phyloP scores from a whole-genome alignment of 2,329 filamentous ascomycete genomes.

The Pyrenochaeta sp. region DNA sequence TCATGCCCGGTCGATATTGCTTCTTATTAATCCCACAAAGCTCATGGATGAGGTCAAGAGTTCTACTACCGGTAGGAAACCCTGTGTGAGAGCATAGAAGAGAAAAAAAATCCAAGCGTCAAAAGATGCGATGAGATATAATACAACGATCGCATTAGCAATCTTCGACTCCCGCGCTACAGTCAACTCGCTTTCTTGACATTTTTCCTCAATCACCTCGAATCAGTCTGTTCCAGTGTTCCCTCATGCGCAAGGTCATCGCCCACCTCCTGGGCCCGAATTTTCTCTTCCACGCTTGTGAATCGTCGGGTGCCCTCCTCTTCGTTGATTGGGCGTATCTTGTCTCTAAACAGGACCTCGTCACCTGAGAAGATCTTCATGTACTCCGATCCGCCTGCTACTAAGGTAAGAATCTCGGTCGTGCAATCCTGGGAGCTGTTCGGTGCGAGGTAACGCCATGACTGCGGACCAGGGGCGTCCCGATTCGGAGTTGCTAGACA shows the following conservation, averaged over 20 bases:
- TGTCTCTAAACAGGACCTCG: conserved; percentile 8
- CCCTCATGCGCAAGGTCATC: conserved; percentile 8
- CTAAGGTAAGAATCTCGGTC: conserved; percentile 16
- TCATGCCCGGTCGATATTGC: too few relatives aligned
- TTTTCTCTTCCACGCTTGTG: not conserved
- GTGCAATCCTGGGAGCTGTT: conserved; percentile 6
- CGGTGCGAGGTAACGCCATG: conserved; percentile 21
- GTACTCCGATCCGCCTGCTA: conserved; percentile 7
- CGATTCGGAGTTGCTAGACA: conserved; percentile 25
- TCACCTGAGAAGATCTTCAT: conserved; percentile 21
- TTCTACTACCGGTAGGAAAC: too few relatives aligned
- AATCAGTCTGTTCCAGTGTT: not conserved
- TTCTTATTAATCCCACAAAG: too few relatives aligned
- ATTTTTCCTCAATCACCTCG: too few relatives aligned
- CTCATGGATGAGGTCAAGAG: too few relatives aligned
- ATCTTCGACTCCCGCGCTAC: too few relatives aligned
- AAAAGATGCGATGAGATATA: too few relatives aligned
- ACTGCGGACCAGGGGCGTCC: conserved; percentile 21
- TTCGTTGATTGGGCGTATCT: not conserved
- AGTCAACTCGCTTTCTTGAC: too few relatives aligned
- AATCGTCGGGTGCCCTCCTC: not conserved
- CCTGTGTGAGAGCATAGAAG: too few relatives aligned
- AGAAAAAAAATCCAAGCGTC: too few relatives aligned
- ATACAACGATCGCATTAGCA: too few relatives aligned
- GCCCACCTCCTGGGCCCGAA: not conserved